phyloP scores from a whole-genome alignment of 192 early-diverging fungal species.

The Umbelopsis sp. region DNA sequence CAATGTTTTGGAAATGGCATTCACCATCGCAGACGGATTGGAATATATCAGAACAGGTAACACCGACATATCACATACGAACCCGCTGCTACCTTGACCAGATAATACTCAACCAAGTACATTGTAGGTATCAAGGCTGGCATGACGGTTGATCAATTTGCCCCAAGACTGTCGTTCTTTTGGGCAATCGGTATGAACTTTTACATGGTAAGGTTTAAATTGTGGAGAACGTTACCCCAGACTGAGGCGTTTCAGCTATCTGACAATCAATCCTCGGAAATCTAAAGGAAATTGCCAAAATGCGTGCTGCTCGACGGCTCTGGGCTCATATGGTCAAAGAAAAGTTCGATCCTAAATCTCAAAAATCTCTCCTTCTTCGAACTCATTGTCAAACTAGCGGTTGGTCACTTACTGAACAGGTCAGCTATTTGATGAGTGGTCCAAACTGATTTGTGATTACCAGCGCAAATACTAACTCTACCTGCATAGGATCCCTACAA shows the following conservation, averaged over 20 bases:
- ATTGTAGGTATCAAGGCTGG: slow-evolving; percentile 67
- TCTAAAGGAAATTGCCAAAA: slow-evolving; percentile 79
- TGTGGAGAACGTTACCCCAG: not conserved
- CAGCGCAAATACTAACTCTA: not conserved
- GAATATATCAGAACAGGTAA: slow-evolving; percentile 75
- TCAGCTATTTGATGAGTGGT: slow-evolving; percentile 27
- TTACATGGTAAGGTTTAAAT: slow-evolving; percentile 66
- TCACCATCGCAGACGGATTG: slow-evolving; percentile 88
- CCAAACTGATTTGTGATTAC: not conserved
- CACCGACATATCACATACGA: not conserved
- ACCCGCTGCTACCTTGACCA: not conserved
- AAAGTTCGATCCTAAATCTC: slow-evolving; percentile 79
- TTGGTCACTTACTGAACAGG: slow-evolving; percentile 88
- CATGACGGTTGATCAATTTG: slow-evolving; percentile 88
- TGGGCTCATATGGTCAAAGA: slow-evolving; percentile 82
- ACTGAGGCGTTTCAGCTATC: no score
- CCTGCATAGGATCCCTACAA: slow-evolving; percentile 77
- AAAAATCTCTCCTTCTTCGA: slow-evolving; percentile 80
- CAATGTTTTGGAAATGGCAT: slow-evolving; percentile 87
- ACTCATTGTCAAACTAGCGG: slow-evolving; percentile 93
- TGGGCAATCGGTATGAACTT: slow-evolving; percentile 95
- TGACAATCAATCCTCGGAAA: not conserved
- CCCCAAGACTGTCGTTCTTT: slow-evolving; percentile 89
- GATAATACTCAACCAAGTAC: slow-evolving; percentile 24
- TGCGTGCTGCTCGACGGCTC: slow-evolving; percentile 84